These are phyloP conservation scores for Wickerhamomyces rabaulensis DNA, from an alignment of 805 yeast genomes.

Conservation along the genomic window DNA sequence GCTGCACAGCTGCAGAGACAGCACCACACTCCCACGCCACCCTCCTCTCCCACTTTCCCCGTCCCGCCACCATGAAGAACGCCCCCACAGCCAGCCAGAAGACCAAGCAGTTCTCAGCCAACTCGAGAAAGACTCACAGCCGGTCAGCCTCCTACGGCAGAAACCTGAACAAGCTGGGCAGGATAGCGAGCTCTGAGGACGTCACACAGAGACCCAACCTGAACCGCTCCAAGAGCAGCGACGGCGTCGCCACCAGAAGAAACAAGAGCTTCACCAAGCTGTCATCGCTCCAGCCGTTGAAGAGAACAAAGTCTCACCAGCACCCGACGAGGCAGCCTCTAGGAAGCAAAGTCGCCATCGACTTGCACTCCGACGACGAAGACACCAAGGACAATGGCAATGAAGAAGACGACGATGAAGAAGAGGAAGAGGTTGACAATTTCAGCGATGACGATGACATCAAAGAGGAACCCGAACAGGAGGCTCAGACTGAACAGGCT, in stretches of 20 bases:
- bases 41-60: neutral
- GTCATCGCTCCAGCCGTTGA: slow-evolving; percentile 16
- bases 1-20: too few relatives aligned
- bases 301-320: slow-evolving; percentile 19
- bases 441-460: slow-evolving; percentile 17
- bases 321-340: slow-evolving; percentile 7
- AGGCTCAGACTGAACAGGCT: neutral
- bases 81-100: slow-evolving; percentile 5
- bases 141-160: slow-evolving; percentile 24
- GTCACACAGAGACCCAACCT: slow-evolving; percentile 14
- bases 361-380: slow-evolving; percentile 11
- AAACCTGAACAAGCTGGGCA: slow-evolving; percentile 19
- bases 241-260: slow-evolving; percentile 13
- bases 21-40: too few relatives aligned
- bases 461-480: neutral
- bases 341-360: slow-evolving; percentile 12
- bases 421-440: slow-evolving; percentile 23
- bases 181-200: slow-evolving; percentile 19
- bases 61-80: neutral
- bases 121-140: slow-evolving; percentile 12
- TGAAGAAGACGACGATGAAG: slow-evolving; percentile 12
- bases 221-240: slow-evolving; percentile 22
- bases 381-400: slow-evolving; percentile 6
- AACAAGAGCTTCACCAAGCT: slow-evolving; percentile 20
- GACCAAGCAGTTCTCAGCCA: slow-evolving; percentile 19